phyloP scores from a whole-genome alignment of 1,284 basidiomycete genomes.

The Acaromyces ingoldii region DNA sequence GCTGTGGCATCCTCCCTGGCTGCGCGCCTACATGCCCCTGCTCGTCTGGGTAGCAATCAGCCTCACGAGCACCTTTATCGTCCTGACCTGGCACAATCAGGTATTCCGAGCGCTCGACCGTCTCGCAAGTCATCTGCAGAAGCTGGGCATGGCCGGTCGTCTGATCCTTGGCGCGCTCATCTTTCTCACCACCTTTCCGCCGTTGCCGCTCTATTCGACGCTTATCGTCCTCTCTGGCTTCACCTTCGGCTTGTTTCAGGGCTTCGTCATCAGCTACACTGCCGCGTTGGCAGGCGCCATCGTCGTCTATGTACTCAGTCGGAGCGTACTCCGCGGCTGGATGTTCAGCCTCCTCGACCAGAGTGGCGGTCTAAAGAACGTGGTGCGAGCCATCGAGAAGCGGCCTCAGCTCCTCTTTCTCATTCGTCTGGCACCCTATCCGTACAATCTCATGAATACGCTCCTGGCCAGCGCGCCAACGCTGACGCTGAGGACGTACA shows the following conservation, averaged over 20 bases:
- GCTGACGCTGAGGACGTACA: constrained; percentile 70
- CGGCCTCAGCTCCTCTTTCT: constrained; percentile 76
- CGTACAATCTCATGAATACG: constrained; percentile 78
- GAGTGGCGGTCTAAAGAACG: constrained; percentile 48
- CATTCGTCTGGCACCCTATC: constrained; percentile 66
- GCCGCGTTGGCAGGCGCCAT: constrained; percentile 76
- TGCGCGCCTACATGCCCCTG: constrained; percentile 50
- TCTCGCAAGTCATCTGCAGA: constrained; percentile 32
- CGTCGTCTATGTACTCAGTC: constrained; percentile 69
- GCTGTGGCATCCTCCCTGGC: constrained; percentile 42
- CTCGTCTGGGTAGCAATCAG: constrained; percentile 50
- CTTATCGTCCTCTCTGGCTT: constrained; percentile 80
- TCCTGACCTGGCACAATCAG: constrained; percentile 47
- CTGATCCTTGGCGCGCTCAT: constrained; percentile 40
- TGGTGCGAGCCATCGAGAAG: constrained; percentile 78
- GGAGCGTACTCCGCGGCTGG: constrained; percentile 63
- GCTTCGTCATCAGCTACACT: constrained; percentile 73
- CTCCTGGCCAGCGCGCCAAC: constrained; percentile 75
- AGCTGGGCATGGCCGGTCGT: constrained; percentile 30
- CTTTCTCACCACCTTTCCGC: constrained; percentile 56
- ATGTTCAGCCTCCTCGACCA: constrained; percentile 68
- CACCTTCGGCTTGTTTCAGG: constrained; percentile 73
- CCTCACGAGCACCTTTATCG: constrained; percentile 38
- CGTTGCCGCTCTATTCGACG: constrained; percentile 78
- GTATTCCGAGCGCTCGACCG: constrained; percentile 44